Conservation (phyloP, 768 basidiomycete species). For the Boletus subparvulus region DNA sequence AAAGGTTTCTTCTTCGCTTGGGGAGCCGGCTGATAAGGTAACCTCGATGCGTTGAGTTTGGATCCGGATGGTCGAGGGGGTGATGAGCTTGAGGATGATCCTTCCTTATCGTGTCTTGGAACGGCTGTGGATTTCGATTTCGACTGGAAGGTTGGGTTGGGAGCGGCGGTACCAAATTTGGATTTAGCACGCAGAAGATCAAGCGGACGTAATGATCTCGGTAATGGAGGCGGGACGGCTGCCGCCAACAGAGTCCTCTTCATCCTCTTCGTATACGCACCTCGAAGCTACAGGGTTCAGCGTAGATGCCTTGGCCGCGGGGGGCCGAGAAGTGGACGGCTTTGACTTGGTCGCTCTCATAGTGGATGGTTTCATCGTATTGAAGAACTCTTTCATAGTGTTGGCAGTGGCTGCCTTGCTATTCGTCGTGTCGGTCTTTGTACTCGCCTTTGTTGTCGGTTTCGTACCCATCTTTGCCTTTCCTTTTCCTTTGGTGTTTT, state of each 20-base stretch:
- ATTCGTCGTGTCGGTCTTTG: not conserved
- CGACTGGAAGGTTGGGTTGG: not conserved
- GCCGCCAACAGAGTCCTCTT: slow-evolving; percentile 3
- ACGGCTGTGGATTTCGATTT: not conserved
- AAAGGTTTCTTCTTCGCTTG: slow-evolving; percentile 11
- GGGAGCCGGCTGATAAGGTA: not conserved
- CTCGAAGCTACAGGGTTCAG: not conserved
- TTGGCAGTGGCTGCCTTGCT: not conserved
- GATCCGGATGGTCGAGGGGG: not conserved
- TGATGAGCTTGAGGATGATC: slow-evolving; percentile 6
- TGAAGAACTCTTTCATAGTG: slow-evolving; percentile 12
- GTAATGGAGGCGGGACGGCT: not conserved
- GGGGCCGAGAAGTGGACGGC: not conserved
- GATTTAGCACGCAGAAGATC: slow-evolving; percentile 24
- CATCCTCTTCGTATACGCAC: slow-evolving; percentile 10
- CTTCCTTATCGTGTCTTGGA: slow-evolving; percentile 13
- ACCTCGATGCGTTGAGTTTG: not conserved
- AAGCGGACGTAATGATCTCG: slow-evolving; percentile 26
- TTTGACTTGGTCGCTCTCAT: slow-evolving; percentile 3
- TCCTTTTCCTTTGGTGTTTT: slow-evolving; percentile 3
- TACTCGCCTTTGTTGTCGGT: not conserved
- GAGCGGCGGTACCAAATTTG: not conserved
- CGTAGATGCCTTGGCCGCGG: not conserved
- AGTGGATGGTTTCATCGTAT: slow-evolving; percentile 9
- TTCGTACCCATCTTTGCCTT: slow-evolving; percentile 7